Base-by-base conservation (phyloP, 2,329 filamentous ascomycete genomes). In the Paecilomyces formosus region DNA sequence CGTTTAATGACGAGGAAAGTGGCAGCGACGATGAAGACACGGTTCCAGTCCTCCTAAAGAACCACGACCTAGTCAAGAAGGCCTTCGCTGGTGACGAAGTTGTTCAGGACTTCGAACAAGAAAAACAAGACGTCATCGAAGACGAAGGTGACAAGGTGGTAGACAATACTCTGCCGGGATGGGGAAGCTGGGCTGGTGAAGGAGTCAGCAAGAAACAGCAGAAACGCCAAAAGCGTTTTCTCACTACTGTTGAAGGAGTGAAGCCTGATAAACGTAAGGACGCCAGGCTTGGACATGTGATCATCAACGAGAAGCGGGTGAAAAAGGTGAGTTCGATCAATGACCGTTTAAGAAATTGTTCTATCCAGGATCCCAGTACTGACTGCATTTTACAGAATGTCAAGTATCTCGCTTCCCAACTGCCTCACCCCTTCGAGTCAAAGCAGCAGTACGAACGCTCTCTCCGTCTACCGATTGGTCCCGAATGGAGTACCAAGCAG, bases 401-500 rank as follows among this genome's bases (percentile, higher is more conserved):
- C 68, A 92, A 90, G 71, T 97, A 96, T 70, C 82, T 96, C 67
- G 92, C 94, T 18, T 85, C 86, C 8, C 84, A 86, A 66, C 79
- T 99, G 55, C 94, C 94, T 55, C 90, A 95, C 75, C 87, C 87
- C n/a, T 97, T 92, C 74, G 93, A 97, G 80, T 90, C 84, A 28
- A 83, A 82, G 65, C 83, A 89, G 69, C 92, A 97, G 79, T 97
- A 97, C 76, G 94, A 99, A 80, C 81, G 93, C 55, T 89, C 88
- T 63, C 79, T 97, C 59, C 82, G 93, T 51, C 77, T 97, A 64
- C 94, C 94, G 1, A 85, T 97, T 61, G 94, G 94, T 1, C 90
- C 89, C 15, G 93, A 99, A 75, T 99, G 93, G 92, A 86, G 87
- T 65, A 97, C 93, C n/a, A 97, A 96, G 83, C 86, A 91, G 78